Evolutionary conservation across 2,329 filamentous ascomycete genomes (phyloP).

Genomic region (Venturia aucupariae): DNA sequence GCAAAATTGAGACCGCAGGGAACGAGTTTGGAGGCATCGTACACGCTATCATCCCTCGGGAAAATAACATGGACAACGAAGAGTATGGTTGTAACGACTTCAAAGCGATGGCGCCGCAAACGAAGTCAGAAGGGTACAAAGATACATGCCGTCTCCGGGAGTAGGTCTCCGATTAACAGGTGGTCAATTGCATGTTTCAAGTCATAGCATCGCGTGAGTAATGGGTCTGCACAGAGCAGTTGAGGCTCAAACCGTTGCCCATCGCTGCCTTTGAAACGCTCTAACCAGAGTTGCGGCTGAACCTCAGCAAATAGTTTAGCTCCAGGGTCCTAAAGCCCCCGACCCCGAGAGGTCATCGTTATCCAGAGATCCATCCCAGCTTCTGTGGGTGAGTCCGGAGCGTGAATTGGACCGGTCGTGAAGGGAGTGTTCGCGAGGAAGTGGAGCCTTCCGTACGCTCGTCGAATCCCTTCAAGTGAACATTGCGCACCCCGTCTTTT

Average conservation of each 20-base stretch:
- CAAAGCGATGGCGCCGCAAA: neutral
- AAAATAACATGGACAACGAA: neutral
- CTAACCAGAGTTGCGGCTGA: neutral
- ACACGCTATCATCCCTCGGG: neutral
- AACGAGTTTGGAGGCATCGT: neutral
- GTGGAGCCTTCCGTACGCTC: neutral
- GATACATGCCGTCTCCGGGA: neutral
- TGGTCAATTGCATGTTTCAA: constrained; percentile 6
- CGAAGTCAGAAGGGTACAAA: constrained; percentile 1
- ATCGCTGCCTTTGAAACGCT: neutral
- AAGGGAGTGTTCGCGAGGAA: neutral
- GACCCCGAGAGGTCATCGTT: too few species aligned
- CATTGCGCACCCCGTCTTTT: neutral
- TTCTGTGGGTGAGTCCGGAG: neutral
- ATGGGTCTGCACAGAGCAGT: neutral
- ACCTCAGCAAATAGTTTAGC: neutral
- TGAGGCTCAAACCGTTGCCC: constrained; percentile 4
- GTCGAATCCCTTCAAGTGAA: neutral
- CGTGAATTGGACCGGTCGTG: neutral
- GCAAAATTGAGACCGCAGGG: neutral
- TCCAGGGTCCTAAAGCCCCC: neutral
- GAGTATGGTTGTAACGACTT: neutral
- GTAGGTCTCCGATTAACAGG: constrained; percentile 3
- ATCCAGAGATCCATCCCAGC: neutral
- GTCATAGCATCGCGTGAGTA: neutral